Conservation (phyloP, 768 basidiomycete species). For the Pulveroboletus sp. region DNA sequence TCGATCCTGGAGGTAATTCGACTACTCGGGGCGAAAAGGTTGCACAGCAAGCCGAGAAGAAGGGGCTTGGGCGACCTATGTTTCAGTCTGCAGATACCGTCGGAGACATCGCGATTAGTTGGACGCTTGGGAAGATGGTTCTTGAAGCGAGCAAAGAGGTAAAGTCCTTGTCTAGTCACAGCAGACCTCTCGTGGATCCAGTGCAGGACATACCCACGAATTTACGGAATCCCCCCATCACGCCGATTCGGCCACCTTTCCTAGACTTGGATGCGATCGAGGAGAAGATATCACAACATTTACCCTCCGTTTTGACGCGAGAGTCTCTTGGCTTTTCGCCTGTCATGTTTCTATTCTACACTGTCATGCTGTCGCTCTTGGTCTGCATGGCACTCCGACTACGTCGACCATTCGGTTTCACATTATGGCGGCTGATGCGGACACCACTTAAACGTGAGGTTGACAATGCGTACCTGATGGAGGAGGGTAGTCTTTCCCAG, state of each 20-base stretch:
- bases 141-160: conserved; percentile 92
- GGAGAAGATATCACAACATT: conserved; percentile 58
- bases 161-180: conserved; percentile 40
- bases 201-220: conserved; percentile 58
- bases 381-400: conserved; percentile 49
- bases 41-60: conserved; percentile 68
- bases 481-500: conserved; percentile 36
- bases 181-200: conserved; percentile 66
- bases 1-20: conserved; percentile 77
- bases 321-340: conserved; percentile 71
- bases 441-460: conserved; percentile 31
- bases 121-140: conserved; percentile 99
- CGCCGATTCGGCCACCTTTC: conserved; percentile 62
- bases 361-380: conserved; percentile 40
- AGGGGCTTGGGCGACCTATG: conserved; percentile 75
- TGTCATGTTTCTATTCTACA: conserved; percentile 55
- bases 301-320: conserved; percentile 59
- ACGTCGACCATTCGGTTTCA: conserved; percentile 48
- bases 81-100: conserved; percentile 95
- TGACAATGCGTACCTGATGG: conserved; percentile 38
- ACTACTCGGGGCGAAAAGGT: conserved; percentile 69
- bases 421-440: conserved; percentile 43
- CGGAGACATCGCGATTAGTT: conserved; percentile 88
- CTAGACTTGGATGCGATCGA: conserved; percentile 57
- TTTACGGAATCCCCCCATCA: conserved; percentile 44